Conservation (phyloP, 768 basidiomycete genomes). For the Suillus subalutaceus region DNA sequence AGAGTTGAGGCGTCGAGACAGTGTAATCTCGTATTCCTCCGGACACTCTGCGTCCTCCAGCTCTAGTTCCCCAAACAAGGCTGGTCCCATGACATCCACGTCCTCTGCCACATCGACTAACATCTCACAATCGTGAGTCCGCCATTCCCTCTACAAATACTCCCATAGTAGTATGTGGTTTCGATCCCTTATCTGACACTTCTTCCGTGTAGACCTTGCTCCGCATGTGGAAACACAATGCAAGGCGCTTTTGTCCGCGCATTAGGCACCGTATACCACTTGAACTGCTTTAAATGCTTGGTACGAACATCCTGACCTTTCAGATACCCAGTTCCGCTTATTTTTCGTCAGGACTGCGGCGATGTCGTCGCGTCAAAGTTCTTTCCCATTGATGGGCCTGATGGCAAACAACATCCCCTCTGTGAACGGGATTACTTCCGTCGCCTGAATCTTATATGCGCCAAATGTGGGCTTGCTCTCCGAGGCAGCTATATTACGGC, state of each 20-base stretch:
- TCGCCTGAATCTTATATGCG: conserved; percentile 93
- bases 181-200: conserved; percentile 16
- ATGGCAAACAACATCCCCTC: conserved; percentile 88
- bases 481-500: conserved; percentile 99
- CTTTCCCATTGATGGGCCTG: conserved; percentile 94
- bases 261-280: conserved; percentile 88
- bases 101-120: conserved; percentile 57
- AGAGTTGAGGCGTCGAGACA: conserved; percentile 48
- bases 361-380: conserved; percentile 97
- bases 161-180: conserved; percentile 1
- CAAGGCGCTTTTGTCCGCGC: conserved; percentile 97
- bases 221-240: conserved; percentile 79
- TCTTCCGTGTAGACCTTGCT: conserved; percentile 56
- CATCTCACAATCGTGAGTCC: conserved; percentile 61
- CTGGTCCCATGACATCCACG: conserved; percentile 51
- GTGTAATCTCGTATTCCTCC: conserved; percentile 53
- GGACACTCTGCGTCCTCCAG: conserved; percentile 57
- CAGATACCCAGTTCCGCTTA: conserved; percentile 11
- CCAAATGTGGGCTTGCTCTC: conserved; percentile 91
- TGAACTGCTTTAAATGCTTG: conserved; percentile 99
- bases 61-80: conserved; percentile 40
- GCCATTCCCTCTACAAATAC: conserved; percentile 12
- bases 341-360: conserved; percentile 78
- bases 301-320: conserved; percentile 48
- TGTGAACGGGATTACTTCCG: conserved; percentile 99